Evolutionary conservation across 139 green algal genomes (phyloP).

Genomic region (Nannochloris sp.): DNA sequence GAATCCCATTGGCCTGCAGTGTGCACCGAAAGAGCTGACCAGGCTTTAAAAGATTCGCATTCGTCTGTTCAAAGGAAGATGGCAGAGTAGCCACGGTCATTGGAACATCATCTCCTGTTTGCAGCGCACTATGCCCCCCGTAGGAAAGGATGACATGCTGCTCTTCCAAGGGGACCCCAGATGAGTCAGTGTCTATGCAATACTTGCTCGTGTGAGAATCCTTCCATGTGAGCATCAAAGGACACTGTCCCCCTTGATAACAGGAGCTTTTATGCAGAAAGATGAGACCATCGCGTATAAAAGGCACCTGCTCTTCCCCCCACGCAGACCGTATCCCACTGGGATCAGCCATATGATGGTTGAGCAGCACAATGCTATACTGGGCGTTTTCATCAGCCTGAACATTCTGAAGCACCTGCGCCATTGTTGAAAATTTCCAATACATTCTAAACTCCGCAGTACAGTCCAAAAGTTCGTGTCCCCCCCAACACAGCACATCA

Average conservation of each 20-base stretch:
- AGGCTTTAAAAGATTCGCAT: conserved; percentile 17
- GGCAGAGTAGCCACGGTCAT: conserved; percentile 60
- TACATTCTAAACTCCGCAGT: conserved; percentile 73
- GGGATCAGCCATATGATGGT: conserved; percentile 13
- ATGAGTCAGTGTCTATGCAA: conserved; percentile 53
- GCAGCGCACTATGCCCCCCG: conserved; percentile 32
- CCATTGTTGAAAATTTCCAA: conserved; percentile 60
- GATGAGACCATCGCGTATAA: conserved; percentile 65
- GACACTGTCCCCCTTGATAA: conserved; percentile 56
- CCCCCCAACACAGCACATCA: conserved; percentile 84
- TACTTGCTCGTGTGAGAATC: conserved; percentile 64
- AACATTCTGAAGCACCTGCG: conserved; percentile 25
- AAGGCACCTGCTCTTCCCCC: conserved; percentile 20
- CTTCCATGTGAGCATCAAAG: conserved; percentile 87
- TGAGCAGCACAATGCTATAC: conserved; percentile 23
- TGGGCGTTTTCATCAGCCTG: not conserved
- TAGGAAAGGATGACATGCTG: conserved; percentile 57
- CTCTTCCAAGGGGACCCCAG: conserved; percentile 8
- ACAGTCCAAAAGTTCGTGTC: conserved; percentile 71
- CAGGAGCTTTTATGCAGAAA: conserved; percentile 68
- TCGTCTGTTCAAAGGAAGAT: conserved; percentile 21
- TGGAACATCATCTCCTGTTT: conserved; percentile 64
- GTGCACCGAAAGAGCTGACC: conserved; percentile 62
- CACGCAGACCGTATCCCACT: conserved; percentile 38
- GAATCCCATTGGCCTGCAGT: conserved; percentile 37